Conservation (phyloP, 805 yeast species). For the Alloascoidea hylecoeti region DNA sequence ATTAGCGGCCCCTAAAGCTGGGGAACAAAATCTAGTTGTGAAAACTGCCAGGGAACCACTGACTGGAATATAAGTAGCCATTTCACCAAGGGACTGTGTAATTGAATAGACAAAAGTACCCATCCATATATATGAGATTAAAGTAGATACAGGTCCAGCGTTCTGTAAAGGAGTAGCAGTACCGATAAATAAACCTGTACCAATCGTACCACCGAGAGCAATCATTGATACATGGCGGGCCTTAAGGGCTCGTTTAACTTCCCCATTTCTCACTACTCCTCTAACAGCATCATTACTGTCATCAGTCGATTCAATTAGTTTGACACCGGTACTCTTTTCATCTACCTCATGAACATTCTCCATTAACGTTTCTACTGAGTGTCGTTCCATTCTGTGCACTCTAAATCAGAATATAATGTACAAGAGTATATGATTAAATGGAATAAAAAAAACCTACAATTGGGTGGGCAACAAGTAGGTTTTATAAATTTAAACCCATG, state of each 20-base stretch:
- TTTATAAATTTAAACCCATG: no score
- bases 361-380: no score
- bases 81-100: slow-evolving; percentile 63
- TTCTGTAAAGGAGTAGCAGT: slow-evolving; percentile 35
- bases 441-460: no score
- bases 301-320: no score
- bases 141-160: slow-evolving; percentile 59
- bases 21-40: slow-evolving; percentile 51
- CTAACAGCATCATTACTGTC: background rate
- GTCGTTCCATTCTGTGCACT: no score
- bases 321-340: no score
- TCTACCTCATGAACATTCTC: no score
- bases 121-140: slow-evolving; percentile 53
- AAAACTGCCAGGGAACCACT: slow-evolving; percentile 56
- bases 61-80: slow-evolving; percentile 68
- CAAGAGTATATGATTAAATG: no score
- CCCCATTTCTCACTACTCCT: slow-evolving; percentile 16
- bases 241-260: slow-evolving; percentile 45
- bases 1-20: slow-evolving; percentile 60
- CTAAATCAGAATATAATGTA: no score
- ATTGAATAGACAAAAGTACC: slow-evolving; percentile 52
- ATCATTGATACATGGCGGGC: slow-evolving; percentile 63
- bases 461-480: no score
- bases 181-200: slow-evolving; percentile 66
- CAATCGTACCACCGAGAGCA: slow-evolving; percentile 70